Conservation (phyloP, 306 rosid genomes). For the Vachellia pachyceras region DNA sequence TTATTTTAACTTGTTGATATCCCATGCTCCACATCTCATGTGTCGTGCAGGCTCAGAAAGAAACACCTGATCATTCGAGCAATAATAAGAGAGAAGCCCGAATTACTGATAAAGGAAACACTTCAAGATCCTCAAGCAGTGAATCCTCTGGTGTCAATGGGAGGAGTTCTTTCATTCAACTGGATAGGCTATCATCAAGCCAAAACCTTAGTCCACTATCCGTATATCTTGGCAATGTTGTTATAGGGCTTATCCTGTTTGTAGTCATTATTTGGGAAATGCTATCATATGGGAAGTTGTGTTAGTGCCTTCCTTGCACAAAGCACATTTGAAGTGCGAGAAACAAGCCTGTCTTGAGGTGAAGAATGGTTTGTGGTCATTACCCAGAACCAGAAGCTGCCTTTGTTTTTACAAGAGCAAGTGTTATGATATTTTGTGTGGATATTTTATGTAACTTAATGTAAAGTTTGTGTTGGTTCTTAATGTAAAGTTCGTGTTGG, state of each 20-base stretch:
- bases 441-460: neutral
- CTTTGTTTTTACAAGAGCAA: slow-evolving; percentile 43
- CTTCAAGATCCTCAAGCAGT: slow-evolving; percentile 9
- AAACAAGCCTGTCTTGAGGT: slow-evolving; percentile 46
- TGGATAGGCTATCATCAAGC: slow-evolving; percentile 36
- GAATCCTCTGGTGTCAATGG: slow-evolving; percentile 23
- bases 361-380: slow-evolving; percentile 45
- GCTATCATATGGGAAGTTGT: slow-evolving; percentile 40
- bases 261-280: slow-evolving; percentile 31
- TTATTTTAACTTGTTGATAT: neutral
- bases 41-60: slow-evolving; percentile 47
- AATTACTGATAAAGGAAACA: slow-evolving; percentile 17
- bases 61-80: neutral
- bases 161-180: slow-evolving; percentile 40
- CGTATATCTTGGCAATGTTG: slow-evolving; percentile 30
- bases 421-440: slow-evolving; percentile 21
- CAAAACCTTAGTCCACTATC: slow-evolving; percentile 42
- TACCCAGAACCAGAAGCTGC: slow-evolving; percentile 42
- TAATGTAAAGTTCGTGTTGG: slow-evolving; percentile 6
- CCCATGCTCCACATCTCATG: slow-evolving; percentile 28
- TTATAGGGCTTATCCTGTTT: neutral
- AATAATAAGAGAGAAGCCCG: slow-evolving; percentile 22
- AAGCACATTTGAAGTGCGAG: neutral
- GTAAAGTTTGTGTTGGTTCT: slow-evolving; percentile 8
- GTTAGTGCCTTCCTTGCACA: neutral